These are phyloP conservation scores for Hypomyces rosellus DNA, from an alignment of 2,329 filamentous ascomycete species.

Conservation along the genomic window DNA sequence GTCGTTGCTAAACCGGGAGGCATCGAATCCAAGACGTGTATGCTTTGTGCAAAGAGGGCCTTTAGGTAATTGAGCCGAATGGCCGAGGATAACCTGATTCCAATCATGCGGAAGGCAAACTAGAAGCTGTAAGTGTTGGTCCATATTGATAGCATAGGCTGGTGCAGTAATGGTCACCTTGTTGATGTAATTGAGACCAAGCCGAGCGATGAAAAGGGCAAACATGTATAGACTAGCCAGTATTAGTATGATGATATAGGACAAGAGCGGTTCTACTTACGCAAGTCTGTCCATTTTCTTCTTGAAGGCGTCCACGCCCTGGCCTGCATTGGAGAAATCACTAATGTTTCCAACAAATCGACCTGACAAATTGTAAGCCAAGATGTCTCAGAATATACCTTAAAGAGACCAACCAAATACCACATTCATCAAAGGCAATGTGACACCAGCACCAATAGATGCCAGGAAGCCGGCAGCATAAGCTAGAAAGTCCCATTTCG, in stretches of 20 bases:
- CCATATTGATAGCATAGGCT: slow-evolving; percentile 65
- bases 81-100: slow-evolving; percentile 55
- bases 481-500: slow-evolving; percentile 43
- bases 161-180: slow-evolving; percentile 34
- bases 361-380: slow-evolving; percentile 22
- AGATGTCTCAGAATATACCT: neutral
- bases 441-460: slow-evolving; percentile 66
- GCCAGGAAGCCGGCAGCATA: slow-evolving; percentile 42
- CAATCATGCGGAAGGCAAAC: slow-evolving; percentile 56
- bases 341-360: slow-evolving; percentile 43
- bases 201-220: slow-evolving; percentile 62
- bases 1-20: slow-evolving; percentile 91
- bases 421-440: slow-evolving; percentile 73
- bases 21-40: slow-evolving; percentile 88
- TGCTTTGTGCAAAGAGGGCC: slow-evolving; percentile 81
- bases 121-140: slow-evolving; percentile 56
- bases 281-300: slow-evolving; percentile 38
- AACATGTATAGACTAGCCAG: slow-evolving; percentile 57
- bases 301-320: slow-evolving; percentile 34
- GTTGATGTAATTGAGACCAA: slow-evolving; percentile 56
- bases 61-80: slow-evolving; percentile 78
- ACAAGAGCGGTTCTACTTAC: slow-evolving; percentile 22
- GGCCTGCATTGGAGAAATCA: slow-evolving; percentile 24
- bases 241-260: neutral
- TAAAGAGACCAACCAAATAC: slow-evolving; percentile 58